Evolutionary conservation across 208 protist genomes (phyloP), one percentile per base, ranked within the genome.

Genomic region (Strigomonas culicis): DNA sequence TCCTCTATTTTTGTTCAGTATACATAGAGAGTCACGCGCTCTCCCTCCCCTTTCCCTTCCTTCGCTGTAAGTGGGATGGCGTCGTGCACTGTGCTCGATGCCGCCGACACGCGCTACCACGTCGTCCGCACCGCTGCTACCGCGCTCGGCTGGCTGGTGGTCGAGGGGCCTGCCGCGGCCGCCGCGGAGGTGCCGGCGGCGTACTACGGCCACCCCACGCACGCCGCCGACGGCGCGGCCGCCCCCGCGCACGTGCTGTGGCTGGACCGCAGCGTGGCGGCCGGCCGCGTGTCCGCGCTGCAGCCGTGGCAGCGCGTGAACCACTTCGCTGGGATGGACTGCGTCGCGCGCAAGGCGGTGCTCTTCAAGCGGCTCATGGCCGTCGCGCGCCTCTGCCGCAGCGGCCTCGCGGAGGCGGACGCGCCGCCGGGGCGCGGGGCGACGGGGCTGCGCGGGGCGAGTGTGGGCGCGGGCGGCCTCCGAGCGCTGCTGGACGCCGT

Each of bases 311-410:
- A 98, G 70, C 75, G 87, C 0, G 80, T 98, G 19, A 98, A 98
- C 73, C 97, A 98, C 77, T 98, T 96, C 60, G 75, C 90, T 1
- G 78, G 75, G 0, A 98, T 98, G 88, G 47, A 86, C 43, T 72
- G 82, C 27, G 84, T 98, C n/a, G 80, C 84, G 1, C 74, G 95
- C 28, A 98, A 98, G 74, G 90, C 88, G 32, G 57, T 72, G 10
- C 78, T 98, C 0, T 96, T 95, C 57, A 69, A 66, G 25, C 96
- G 93, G 8, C 67, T 98, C 13, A 97, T 93, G 82, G 66, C 74
- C 36, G 46, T 73, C 13, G 22, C 46, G 25, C 7, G 34, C 34
- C 34, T 39, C 34, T 39, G 34, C 34, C 4, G 34, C 34, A 10
- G 4, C 4, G 34, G 7, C 7, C 34, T 39, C 7, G 34, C 4